Evolutionary conservation across 202 grass and related monocot genomes (phyloP).

Genomic region (Zizania palustris): DNA sequence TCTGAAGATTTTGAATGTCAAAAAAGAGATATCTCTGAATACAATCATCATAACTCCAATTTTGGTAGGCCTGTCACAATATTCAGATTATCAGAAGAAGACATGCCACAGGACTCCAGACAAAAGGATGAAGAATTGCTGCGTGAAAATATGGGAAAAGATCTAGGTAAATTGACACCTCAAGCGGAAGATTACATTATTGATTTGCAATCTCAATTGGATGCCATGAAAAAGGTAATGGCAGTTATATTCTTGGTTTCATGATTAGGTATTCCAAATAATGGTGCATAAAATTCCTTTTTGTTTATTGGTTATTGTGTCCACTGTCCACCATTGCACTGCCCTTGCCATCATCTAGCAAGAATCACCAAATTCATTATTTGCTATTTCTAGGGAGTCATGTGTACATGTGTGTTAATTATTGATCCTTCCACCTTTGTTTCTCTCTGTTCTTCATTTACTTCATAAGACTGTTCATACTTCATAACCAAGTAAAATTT

Average conservation of each 20-base stretch:
- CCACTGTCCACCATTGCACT: background rate
- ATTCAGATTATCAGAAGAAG: slow-evolving; percentile 61
- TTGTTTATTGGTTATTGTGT: slow-evolving; percentile 19
- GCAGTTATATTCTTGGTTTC: slow-evolving; percentile 13
- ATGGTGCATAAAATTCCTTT: background rate
- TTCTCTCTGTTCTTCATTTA: background rate
- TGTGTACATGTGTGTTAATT: background rate
- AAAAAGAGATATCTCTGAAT: slow-evolving; percentile 48
- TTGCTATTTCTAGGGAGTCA: slow-evolving; percentile 13
- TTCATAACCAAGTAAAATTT: background rate
- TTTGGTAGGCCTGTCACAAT: slow-evolving; percentile 53
- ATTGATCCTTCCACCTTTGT: background rate
- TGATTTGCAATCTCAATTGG: slow-evolving; percentile 75
- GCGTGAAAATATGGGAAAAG: slow-evolving; percentile 48
- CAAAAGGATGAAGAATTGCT: slow-evolving; percentile 49
- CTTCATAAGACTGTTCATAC: background rate
- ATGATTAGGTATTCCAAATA: slow-evolving; percentile 17
- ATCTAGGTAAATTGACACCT: slow-evolving; percentile 62
- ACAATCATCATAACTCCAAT: slow-evolving; percentile 47
- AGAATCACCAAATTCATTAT: background rate
- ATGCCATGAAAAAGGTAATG: slow-evolving; percentile 86
- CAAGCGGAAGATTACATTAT: slow-evolving; percentile 77
- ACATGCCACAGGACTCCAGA: slow-evolving; percentile 37
- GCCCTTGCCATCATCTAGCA: background rate
- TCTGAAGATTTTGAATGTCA: slow-evolving; percentile 58